Evolutionary conservation across 805 yeast genomes (phyloP), one percentile per base, ranked within the genome.

Genomic region (Limtongozyma cylindracea): DNA sequence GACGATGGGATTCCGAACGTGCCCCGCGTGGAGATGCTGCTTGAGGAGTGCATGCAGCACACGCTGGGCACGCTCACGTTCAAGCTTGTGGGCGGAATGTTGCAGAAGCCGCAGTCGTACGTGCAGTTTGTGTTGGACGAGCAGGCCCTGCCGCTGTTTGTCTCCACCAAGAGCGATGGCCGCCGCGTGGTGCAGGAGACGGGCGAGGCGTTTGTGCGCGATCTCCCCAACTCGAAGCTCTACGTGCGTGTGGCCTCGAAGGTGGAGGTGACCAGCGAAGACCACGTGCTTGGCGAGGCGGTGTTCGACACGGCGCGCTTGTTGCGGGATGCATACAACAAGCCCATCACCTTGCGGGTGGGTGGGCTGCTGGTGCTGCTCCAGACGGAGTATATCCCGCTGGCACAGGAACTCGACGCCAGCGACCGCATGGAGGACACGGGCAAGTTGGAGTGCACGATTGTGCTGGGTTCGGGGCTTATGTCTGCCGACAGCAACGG

Each of bases 71-170:
- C 57, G 19, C 35, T 72, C 21, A 54, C 60, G 16, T 53, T 70
- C 18, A 62, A 62, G 32, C 27, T 73, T 12, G 20, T 53, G 6
- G 37, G 42, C 7, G 82, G 74, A 24, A 36, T 34, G 8, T 48
- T 68, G 21, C 38, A 47, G 22, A 53, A 46, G 30, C 43, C 61
- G 2, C 64, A 59, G 21, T 38, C 56, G 4, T 61, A 40, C 30
- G 48, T 72, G 16, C 74, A 69, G 29, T 45, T 62, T 10, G 46
- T 68, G 23, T 52, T 71, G 28, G 91, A 74, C 41, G 82, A 73
- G 33, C 47, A 52, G 18, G 50, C 55, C 1, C 56, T 51, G 22
- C 78, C 88, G 2, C 53, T 63, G 3, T 63, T 60, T 25, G 50
- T 53, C 6, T 47, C 73, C 1, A 39, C 59, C 8, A 57, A 49